phyloP scores from a whole-genome alignment of 805 yeast genomes.

The Spathaspora arborariae region DNA sequence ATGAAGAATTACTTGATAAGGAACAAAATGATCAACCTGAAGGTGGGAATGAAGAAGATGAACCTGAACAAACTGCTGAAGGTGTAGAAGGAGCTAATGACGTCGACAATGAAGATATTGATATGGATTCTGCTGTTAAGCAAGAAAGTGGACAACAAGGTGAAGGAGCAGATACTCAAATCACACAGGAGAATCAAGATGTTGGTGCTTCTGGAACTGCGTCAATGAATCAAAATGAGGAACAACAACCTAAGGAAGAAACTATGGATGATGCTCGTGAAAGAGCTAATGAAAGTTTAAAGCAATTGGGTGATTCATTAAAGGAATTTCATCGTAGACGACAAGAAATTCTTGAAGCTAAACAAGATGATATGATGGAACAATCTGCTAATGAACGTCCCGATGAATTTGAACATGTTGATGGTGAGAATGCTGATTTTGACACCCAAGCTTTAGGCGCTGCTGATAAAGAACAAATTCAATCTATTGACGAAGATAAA shows the following conservation, averaged over 20 bases:
- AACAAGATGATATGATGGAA: slow-evolving; percentile 42
- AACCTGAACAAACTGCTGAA: slow-evolving; percentile 38
- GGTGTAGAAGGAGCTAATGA: slow-evolving; percentile 55
- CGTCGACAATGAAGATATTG: slow-evolving; percentile 42
- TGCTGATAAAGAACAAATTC: slow-evolving; percentile 76
- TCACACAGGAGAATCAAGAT: slow-evolving; percentile 57
- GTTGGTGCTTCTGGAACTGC: slow-evolving; percentile 64
- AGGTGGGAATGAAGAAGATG: slow-evolving; percentile 32
- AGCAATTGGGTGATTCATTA: slow-evolving; percentile 86
- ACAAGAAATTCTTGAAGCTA: slow-evolving; percentile 77
- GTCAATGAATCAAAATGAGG: slow-evolving; percentile 33
- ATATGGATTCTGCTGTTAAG: slow-evolving; percentile 55
- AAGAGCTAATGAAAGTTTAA: slow-evolving; percentile 70
- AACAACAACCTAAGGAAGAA: slow-evolving; percentile 39
- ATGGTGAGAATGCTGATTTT: slow-evolving; percentile 70
- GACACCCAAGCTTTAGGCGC: slow-evolving; percentile 94
- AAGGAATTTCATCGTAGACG: slow-evolving; percentile 89
- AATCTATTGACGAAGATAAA: slow-evolving; percentile 71
- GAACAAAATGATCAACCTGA: slow-evolving; percentile 29
- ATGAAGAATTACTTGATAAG: slow-evolving; percentile 27
- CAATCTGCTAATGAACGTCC: slow-evolving; percentile 63
- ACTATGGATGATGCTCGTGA: slow-evolving; percentile 55
- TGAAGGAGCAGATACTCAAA: slow-evolving; percentile 56
- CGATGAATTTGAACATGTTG: slow-evolving; percentile 82
- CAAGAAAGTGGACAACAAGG: slow-evolving; percentile 60